A percentile compares a stretch with the other conserved stretches of the same genome.
phyloP scores from a whole-genome alignment of 305 asterid species.

The Striga hermonthica region DNA sequence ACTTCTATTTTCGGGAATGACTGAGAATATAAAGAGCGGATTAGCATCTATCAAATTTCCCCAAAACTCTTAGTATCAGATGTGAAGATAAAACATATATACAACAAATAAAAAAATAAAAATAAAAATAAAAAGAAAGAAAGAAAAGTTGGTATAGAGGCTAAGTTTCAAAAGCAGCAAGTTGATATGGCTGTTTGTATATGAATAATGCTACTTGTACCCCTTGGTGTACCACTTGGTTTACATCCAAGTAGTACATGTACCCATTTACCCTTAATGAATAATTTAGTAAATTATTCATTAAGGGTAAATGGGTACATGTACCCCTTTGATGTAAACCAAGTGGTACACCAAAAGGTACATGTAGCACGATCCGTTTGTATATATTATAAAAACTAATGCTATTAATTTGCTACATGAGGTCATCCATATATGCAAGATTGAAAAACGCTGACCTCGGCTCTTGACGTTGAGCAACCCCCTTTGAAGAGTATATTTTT shows the following conservation, averaged over 20 bases:
- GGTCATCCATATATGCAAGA: background rate
- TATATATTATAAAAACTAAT: background rate
- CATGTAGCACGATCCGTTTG: too few relatives aligned
- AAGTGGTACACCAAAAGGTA: background rate
- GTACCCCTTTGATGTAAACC: background rate
- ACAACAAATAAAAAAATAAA: background rate
- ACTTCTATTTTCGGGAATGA: background rate
- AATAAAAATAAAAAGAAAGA: background rate
- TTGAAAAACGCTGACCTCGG: slow-evolving; percentile 5
- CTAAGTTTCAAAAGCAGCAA: background rate
- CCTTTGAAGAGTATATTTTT: slow-evolving; percentile 9
- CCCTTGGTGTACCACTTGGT: too few relatives aligned
- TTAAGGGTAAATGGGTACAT: too few relatives aligned
- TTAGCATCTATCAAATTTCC: background rate
- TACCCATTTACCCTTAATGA: too few relatives aligned
- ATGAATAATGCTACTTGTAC: too few relatives aligned
- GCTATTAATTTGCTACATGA: background rate
- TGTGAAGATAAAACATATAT: background rate
- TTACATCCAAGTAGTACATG: too few relatives aligned
- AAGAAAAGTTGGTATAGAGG: background rate
- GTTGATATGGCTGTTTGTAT: too few relatives aligned
- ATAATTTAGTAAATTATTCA: too few relatives aligned
- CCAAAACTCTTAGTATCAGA: background rate
- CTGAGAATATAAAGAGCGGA: background rate
- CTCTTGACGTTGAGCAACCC: slow-evolving; percentile 6